Evolutionary conservation across 306 rosid genomes (phyloP).

Genomic region (Cucurbita moschata): DNA sequence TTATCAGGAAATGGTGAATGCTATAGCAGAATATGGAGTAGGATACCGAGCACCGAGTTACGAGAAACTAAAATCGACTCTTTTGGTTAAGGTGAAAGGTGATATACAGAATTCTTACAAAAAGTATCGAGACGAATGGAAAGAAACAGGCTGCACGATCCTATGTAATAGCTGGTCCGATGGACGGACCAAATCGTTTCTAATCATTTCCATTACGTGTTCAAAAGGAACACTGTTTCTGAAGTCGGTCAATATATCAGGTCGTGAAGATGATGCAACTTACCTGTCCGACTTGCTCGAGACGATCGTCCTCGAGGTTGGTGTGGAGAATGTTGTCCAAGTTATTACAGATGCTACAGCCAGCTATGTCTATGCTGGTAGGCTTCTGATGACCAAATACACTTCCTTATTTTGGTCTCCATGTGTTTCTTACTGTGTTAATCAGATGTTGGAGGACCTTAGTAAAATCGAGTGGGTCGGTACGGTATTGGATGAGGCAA

Average conservation of each 20-base stretch:
- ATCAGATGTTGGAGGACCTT: constrained; percentile 55
- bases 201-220: constrained; percentile 42
- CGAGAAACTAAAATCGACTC: constrained; percentile 38
- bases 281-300: constrained; percentile 47
- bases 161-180: constrained; percentile 49
- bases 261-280: constrained; percentile 33
- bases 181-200: constrained; percentile 28
- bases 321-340: constrained; percentile 63
- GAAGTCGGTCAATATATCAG: constrained; percentile 45
- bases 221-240: constrained; percentile 40
- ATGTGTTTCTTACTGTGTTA: constrained; percentile 45
- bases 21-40: constrained; percentile 39
- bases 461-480: constrained; percentile 48
- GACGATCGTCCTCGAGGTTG: constrained; percentile 44
- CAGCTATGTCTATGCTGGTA: constrained; percentile 40
- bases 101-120: constrained; percentile 30
- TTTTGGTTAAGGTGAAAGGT: constrained; percentile 44
- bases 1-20: constrained; percentile 63
- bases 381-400: constrained; percentile 50
- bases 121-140: constrained; percentile 51
- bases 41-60: constrained; percentile 64
- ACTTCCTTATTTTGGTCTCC: constrained; percentile 67
- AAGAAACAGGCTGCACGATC: constrained; percentile 55
- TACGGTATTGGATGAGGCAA: constrained; percentile 46
- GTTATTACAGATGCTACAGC: constrained; percentile 43